phyloP scores from a whole-genome alignment of 805 yeast genomes.

The Kodamaea nitidulidarum region DNA sequence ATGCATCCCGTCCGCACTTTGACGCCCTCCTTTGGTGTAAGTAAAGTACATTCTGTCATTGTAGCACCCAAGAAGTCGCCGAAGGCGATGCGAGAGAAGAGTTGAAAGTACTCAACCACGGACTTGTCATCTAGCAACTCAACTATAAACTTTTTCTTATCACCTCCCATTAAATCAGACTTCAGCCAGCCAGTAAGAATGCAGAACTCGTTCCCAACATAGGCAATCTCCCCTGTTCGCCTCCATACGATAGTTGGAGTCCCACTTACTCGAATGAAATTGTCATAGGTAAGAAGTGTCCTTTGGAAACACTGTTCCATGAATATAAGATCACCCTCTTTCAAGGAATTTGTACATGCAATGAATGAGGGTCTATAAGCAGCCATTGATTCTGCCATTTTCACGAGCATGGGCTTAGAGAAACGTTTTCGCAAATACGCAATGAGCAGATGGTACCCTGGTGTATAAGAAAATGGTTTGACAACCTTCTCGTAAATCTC shows the following conservation, averaged over 20 bases:
- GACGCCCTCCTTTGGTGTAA: constrained; percentile 52
- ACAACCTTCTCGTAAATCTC: constrained; percentile 74
- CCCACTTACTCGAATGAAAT: constrained; percentile 77
- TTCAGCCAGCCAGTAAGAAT: constrained; percentile 86
- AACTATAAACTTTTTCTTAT: constrained; percentile 66
- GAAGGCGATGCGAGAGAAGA: constrained; percentile 80
- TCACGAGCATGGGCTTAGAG: constrained; percentile 62
- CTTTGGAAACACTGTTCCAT: constrained; percentile 97
- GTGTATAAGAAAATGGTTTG: constrained; percentile 82
- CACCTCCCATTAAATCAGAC: constrained; percentile 54
- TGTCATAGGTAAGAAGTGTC: constrained; percentile 82
- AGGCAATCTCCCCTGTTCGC: constrained; percentile 91
- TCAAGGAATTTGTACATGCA: constrained; percentile 83
- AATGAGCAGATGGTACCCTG: constrained; percentile 81
- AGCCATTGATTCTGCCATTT: constrained; percentile 85
- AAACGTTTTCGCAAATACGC: constrained; percentile 71
- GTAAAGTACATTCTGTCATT: constrained; percentile 80
- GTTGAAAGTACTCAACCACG: constrained; percentile 81
- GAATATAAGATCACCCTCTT: constrained; percentile 87
- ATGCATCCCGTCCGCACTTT: constrained; percentile 75
- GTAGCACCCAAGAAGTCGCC: constrained; percentile 84
- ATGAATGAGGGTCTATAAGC: constrained; percentile 88
- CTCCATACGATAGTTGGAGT: constrained; percentile 97
- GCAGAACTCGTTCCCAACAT: constrained; percentile 92
- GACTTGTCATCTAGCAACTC: constrained; percentile 85